Conservation (phyloP, 2,329 filamentous ascomycete species). For the Trichoderma atroviride region DNA sequence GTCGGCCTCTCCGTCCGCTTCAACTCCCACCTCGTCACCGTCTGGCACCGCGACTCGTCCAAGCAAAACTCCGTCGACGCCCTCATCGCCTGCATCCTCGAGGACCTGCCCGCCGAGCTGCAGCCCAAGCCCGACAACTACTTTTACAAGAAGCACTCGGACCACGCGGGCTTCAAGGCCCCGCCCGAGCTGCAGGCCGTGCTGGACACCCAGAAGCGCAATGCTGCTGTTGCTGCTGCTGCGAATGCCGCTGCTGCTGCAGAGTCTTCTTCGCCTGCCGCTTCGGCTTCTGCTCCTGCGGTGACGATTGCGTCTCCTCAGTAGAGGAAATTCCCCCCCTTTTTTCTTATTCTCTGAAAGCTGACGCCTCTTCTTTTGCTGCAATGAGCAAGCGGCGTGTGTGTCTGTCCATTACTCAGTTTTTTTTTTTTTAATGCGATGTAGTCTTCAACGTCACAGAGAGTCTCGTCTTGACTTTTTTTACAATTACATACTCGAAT, state of each 20-base stretch:
- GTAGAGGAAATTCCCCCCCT: slow-evolving; percentile 24
- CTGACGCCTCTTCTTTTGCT: not conserved
- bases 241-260: slow-evolving; percentile 45
- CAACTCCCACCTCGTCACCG: slow-evolving; percentile 83
- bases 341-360: not conserved
- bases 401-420: not conserved
- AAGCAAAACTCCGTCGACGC: slow-evolving; percentile 78
- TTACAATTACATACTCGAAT: not conserved
- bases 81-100: slow-evolving; percentile 72
- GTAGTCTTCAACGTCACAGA: not conserved
- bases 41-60: slow-evolving; percentile 89
- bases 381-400: not conserved
- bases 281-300: slow-evolving; percentile 12
- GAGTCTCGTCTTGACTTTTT: not conserved
- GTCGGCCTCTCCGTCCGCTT: slow-evolving; percentile 86
- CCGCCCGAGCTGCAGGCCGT: slow-evolving; percentile 62
- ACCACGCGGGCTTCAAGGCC: slow-evolving; percentile 79
- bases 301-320: slow-evolving; percentile 34
- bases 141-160: slow-evolving; percentile 87
- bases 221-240: slow-evolving; percentile 47
- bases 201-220: slow-evolving; percentile 57
- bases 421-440: not conserved
- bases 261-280: slow-evolving; percentile 29
- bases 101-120: slow-evolving; percentile 72
- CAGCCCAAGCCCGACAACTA: slow-evolving; percentile 71